Base-by-base conservation (phyloP, 805 yeast genomes). In the Lachancea meyersii region DNA sequence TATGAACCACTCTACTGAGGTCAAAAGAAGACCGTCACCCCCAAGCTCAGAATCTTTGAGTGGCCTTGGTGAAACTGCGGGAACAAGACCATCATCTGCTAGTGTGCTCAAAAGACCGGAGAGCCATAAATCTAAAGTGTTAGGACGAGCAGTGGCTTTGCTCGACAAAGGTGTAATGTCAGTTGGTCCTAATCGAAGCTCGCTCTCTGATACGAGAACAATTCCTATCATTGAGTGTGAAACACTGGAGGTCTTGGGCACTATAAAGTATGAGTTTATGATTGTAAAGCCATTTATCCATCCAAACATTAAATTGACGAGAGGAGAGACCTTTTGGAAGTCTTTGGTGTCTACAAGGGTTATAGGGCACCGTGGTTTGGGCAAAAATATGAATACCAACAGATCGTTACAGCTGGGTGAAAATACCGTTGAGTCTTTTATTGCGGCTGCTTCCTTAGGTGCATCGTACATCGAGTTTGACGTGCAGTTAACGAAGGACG, bases 391-490 rank as follows among this genome's bases (percentile, higher is more conserved):
- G 40, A 73, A 79, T 44, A 73, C 75, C 33, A 73, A 81, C 36
- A 80, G 77, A 48, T 84, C 95, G 3, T 72, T 91, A 55, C 97
- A 91, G 63, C 72, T 91, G 47, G 97, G 97, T 32, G 97, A 91
- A 57, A 91, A 91, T 61, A 91, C 97, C 0, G 83, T 91, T 17
- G 96, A 91, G 55, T 85, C 95, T 0, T 91, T 91, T 55, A 84
- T 91, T 58, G 95, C 96, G 10, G 97, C 97, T 0, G 95, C 97
- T 0, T 87, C 95, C 2, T 69, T 91, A 50, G 97, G 97, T 31
- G 97, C 97, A 1, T 82, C 95, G 2, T 91, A 91, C 57, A 97
- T 91, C 40, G 97, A 91, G 64, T 91, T 91, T 60, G 97, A 91
- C 64, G 97, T 91, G 35, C 97, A 91, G 60, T 69, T 91, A 52